Conservation (phyloP, 148 eudicot species). For the Hydrangea macrophylla region DNA sequence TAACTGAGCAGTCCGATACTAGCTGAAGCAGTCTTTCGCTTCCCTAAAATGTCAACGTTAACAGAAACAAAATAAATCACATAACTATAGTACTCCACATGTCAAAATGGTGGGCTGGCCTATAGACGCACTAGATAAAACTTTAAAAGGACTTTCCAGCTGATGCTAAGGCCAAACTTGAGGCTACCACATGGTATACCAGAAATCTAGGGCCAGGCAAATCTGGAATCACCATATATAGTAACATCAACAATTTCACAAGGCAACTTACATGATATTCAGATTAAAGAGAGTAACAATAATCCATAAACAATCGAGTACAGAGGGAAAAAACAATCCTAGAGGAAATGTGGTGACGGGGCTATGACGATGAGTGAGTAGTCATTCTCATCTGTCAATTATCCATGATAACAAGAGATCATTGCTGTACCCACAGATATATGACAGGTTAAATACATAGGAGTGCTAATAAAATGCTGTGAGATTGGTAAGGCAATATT, state of each 20-base stretch:
- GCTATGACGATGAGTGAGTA: neutral
- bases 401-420: too few relatives aligned
- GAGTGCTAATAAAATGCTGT: neutral
- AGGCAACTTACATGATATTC: too few relatives aligned
- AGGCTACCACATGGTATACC: too few relatives aligned
- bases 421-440: neutral
- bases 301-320: neutral
- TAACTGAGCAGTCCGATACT: slow-evolving; percentile 54
- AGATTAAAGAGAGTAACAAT: too few relatives aligned
- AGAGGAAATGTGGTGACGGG: too few relatives aligned
- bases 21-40: slow-evolving; percentile 84
- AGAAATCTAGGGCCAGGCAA: neutral
- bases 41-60: slow-evolving; percentile 48
- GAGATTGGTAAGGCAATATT: neutral
- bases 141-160: too few relatives aligned
- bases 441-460: neutral
- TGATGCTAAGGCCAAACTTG: neutral
- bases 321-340: neutral
- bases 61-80: neutral
- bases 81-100: neutral
- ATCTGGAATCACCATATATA: neutral
- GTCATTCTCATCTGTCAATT: too few relatives aligned
- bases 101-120: neutral
- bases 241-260: too few relatives aligned
- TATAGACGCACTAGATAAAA: too few relatives aligned